Conservation (phyloP, 225 moss, liverwort and hornwort species). For the Pleurozium schreberi region DNA sequence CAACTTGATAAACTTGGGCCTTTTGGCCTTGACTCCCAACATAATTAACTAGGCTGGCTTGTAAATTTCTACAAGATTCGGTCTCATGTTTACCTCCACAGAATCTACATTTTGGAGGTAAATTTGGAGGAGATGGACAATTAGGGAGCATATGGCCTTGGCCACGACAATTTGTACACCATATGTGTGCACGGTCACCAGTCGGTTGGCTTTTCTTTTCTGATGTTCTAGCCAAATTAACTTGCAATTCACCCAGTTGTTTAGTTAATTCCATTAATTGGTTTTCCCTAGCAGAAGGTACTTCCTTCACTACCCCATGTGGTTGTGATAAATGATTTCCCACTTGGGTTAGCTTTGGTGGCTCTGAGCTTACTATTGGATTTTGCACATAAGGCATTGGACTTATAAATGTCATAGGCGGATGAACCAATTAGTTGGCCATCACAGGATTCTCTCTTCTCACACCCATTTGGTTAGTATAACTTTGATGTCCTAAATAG, state of each 20-base stretch:
- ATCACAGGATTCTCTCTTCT: accelerated
- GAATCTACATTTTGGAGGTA: no score
- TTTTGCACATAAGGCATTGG: accelerated
- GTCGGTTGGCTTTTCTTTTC: not conserved
- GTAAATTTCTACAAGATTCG: no score
- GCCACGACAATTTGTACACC: not conserved
- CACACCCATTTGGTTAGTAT: accelerated
- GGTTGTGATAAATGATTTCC: accelerated
- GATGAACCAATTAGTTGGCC: accelerated
- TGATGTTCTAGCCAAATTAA: not conserved
- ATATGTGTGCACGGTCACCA: not conserved
- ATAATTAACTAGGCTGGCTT: no score
- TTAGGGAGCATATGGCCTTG: no score
- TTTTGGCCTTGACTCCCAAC: not conserved
- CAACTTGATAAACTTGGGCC: not conserved
- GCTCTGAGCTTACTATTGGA: accelerated
- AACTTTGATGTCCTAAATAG: no score
- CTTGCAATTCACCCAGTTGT: not conserved
- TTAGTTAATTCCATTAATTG: not conserved
- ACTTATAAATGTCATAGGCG: accelerated
- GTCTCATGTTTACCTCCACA: no score
- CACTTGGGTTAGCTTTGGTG: not conserved
- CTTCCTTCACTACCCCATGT: accelerated
- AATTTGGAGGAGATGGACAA: no score
- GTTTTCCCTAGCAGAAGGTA: accelerated